Conservation (phyloP, 768 basidiomycete species). For the Hypholoma fasciculare region DNA sequence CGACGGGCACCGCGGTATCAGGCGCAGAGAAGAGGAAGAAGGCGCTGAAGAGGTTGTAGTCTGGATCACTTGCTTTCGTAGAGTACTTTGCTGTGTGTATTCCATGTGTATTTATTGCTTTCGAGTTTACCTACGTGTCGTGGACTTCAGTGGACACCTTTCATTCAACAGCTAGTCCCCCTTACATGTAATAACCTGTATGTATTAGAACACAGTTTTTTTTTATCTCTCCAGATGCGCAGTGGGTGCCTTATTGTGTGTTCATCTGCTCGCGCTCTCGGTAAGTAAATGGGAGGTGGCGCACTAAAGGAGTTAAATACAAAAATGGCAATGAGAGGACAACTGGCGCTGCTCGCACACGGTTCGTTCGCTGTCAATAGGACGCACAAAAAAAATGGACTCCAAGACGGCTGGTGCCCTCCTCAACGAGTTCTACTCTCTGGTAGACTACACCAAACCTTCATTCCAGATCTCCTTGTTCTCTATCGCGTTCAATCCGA, state of each 20-base stretch:
- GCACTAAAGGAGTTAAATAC: background rate
- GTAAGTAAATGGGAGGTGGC: background rate
- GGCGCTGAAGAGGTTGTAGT: slow-evolving; percentile 74
- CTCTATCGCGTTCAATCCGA: slow-evolving; percentile 86
- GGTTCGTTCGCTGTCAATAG: slow-evolving; percentile 5
- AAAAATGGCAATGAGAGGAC: background rate
- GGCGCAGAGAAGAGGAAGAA: slow-evolving; percentile 87
- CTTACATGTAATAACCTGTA: background rate
- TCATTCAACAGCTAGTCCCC: background rate
- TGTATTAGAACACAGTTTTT: background rate
- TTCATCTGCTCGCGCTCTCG: background rate
- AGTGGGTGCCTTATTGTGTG: background rate
- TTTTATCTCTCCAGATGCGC: background rate
- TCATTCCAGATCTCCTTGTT: slow-evolving; percentile 69
- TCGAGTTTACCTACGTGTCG: slow-evolving; percentile 1
- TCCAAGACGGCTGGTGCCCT: slow-evolving; percentile 14
- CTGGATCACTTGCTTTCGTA: background rate
- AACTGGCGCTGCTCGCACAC: background rate
- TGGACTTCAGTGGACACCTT: background rate
- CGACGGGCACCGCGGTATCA: slow-evolving; percentile 47
- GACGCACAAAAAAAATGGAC: slow-evolving; percentile 12
- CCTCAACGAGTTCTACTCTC: slow-evolving; percentile 12
- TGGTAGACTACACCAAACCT: slow-evolving; percentile 61
- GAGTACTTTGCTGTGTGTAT: slow-evolving; percentile 3
- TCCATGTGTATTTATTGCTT: slow-evolving; percentile 6